Conservation (phyloP, 2,329 filamentous ascomycete species). For the Verticillium zaregamsianum region DNA sequence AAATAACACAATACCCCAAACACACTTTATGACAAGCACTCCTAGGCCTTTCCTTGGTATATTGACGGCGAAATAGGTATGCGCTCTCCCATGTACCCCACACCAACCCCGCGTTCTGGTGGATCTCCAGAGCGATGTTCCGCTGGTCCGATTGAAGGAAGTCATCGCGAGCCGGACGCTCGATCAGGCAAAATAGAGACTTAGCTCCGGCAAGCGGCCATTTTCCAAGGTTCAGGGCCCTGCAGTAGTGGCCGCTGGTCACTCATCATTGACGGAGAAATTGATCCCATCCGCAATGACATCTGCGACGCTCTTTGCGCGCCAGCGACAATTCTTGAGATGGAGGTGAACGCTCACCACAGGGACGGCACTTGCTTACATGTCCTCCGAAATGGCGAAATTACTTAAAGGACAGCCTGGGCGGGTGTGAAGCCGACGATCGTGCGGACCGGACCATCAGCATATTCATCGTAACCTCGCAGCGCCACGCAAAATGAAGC, state of each 20-base stretch:
- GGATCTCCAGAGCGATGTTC: not conserved
- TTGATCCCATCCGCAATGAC: not conserved
- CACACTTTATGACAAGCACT: no score
- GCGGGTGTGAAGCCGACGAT: not conserved
- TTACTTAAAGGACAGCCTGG: not conserved
- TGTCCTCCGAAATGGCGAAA: not conserved
- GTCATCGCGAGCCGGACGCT: conserved; percentile 1
- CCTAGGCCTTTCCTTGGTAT: no score
- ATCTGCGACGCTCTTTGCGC: not conserved
- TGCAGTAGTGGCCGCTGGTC: not conserved
- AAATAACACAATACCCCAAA: not conserved
- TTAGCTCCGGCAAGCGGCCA: not conserved
- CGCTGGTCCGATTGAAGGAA: conserved; percentile 5
- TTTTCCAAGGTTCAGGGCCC: not conserved
- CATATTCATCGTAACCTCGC: not conserved
- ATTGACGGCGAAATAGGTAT: not conserved
- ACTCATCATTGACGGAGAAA: conserved; percentile 1
- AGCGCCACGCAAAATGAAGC: conserved; percentile 5
- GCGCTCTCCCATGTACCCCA: not conserved
- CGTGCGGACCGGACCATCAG: not conserved
- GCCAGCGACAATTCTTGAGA: not conserved
- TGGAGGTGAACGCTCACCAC: not conserved
- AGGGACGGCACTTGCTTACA: not conserved
- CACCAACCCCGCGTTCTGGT: conserved; percentile 2
- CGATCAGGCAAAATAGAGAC: not conserved